phyloP scores from a whole-genome alignment of 1,284 basidiomycete genomes.

The Moniliella sp. region DNA sequence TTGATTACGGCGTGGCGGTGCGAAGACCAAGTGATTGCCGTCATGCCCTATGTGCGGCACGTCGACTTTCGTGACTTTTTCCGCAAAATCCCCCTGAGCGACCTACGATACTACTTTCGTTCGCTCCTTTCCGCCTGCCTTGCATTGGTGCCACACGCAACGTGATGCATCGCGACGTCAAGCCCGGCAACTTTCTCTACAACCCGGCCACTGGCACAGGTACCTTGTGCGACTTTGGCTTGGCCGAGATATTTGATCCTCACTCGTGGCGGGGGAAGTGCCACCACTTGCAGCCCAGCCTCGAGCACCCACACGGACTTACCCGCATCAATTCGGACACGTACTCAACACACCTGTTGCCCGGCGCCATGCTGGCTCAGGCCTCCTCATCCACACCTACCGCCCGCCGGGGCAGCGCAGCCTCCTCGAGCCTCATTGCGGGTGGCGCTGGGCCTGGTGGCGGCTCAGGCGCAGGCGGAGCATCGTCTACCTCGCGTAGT shows the following conservation, averaged over 20 bases:
- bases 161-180: constrained; percentile 90
- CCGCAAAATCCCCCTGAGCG: constrained; percentile 47
- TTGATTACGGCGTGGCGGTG: constrained; percentile 81
- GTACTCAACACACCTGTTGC: constrained; percentile 6
- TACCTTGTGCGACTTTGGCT: constrained; percentile 78
- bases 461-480: too few species aligned
- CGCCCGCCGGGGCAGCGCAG: too few species aligned
- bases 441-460: too few species aligned
- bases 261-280: constrained; percentile 28
- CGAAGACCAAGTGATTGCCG: constrained; percentile 72
- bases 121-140: constrained; percentile 77
- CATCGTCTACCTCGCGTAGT: too few species aligned
- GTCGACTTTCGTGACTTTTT: constrained; percentile 76
- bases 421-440: too few species aligned
- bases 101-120: constrained; percentile 66
- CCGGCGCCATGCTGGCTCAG: too few species aligned
- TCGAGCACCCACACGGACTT: constrained; percentile 16
- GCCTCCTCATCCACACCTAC: too few species aligned
- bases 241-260: constrained; percentile 37
- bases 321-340: constrained; percentile 17
- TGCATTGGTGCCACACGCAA: constrained; percentile 67
- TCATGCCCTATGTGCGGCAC: constrained; percentile 82
- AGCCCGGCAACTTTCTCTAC: constrained; percentile 92
- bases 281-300: constrained; percentile 23
- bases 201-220: constrained; percentile 64